Percentiles rank a stretch among this genome's conserved stretches.
These are phyloP conservation scores for Pyrenophora tritici-repentis DNA, from an alignment of 2,329 filamentous ascomycete species.

Conservation along the genomic window DNA sequence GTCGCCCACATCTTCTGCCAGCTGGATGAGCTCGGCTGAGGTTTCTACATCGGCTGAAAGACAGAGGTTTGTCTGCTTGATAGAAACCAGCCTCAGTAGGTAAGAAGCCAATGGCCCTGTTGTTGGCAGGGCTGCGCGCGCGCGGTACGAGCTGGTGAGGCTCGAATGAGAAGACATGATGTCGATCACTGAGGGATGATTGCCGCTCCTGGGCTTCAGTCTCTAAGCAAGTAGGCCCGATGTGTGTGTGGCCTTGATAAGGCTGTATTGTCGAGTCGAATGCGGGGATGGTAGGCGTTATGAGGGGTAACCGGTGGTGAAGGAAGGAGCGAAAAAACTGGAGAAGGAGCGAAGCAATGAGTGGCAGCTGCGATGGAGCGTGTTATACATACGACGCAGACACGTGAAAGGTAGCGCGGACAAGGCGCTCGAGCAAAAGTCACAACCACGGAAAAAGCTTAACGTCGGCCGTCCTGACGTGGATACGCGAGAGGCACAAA, in stretches of 20 bases:
- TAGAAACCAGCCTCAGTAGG: slow-evolving; percentile 55
- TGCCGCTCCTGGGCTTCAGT: neutral
- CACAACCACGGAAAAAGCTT: neutral
- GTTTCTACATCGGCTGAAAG: slow-evolving; percentile 63
- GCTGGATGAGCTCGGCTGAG: slow-evolving; percentile 58
- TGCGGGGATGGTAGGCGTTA: too few relatives aligned
- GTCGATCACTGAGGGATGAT: slow-evolving; percentile 4
- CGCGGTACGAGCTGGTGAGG: slow-evolving; percentile 51
- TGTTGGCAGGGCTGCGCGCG: slow-evolving; percentile 51
- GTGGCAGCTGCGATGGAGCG: slow-evolving; percentile 1
- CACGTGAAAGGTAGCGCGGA: neutral
- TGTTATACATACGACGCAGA: neutral
- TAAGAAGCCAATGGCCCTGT: slow-evolving; percentile 54
- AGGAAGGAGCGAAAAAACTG: slow-evolving; percentile 3
- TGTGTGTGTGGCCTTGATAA: too few relatives aligned
- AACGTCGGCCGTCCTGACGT: slow-evolving; percentile 3
- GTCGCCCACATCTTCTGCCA: slow-evolving; percentile 64
- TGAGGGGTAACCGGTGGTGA: neutral
- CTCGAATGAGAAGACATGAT: slow-evolving; percentile 40
- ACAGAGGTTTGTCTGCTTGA: slow-evolving; percentile 59
- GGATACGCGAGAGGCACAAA: slow-evolving; percentile 13
- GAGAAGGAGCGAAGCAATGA: slow-evolving; percentile 2
- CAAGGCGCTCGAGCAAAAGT: neutral
- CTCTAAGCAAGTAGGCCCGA: too few relatives aligned
- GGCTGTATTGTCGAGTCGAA: too few relatives aligned